Evolutionary conservation across 2,329 filamentous ascomycete genomes (phyloP), one percentile per base, ranked within the genome.

Genomic region (Ophiocordyceps camponoti-rufipedis): DNA sequence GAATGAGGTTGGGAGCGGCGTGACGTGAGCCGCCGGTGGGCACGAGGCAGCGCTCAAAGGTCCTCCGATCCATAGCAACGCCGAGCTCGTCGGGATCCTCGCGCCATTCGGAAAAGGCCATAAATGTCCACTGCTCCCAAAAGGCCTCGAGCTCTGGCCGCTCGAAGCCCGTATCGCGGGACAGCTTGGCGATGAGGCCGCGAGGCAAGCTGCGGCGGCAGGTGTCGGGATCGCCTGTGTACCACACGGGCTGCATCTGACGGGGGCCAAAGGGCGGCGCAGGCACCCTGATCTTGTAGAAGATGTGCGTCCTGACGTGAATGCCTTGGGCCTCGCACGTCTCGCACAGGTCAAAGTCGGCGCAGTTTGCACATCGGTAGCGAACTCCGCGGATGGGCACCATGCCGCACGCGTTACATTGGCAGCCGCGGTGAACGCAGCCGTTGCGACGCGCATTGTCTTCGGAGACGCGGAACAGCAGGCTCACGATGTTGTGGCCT

Each of bases 111-210:
- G 80, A 81, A 52, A 84, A 89, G 40, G 89, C 89, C 62, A 95
- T 80, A 59, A 88, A 95, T 5, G 85, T 88, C 74, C 94, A 98
- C 57, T 96, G 89, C 56, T 96, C 89, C 81, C 88, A 96, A 40
- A 94, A 76, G 7, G 88, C 89, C 62, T 96, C 89, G 6, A 98
- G 68, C 60, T 94, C 86, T 2, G 86, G 82, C 28, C 82, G 75
- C 56, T 95, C 87, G 61, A 93, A 85, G 16, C 78, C 78, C 0
- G 83, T 87, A 49, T 85, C 80, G 46, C 71, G 71, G 29, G 77
- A 76, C 46, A 88, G 70, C 48, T 78, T 79, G 45, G 78, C 74
- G 45, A 85, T 80, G 35, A 91, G 64, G 2, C 68, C 60, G 28
- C 77, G 72, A 1, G 80, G 75, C n/a, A 96, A 69, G 41, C 69